Base-by-base conservation (phyloP, 2,329 filamentous ascomycete species). In the Colletotrichum lupini region DNA sequence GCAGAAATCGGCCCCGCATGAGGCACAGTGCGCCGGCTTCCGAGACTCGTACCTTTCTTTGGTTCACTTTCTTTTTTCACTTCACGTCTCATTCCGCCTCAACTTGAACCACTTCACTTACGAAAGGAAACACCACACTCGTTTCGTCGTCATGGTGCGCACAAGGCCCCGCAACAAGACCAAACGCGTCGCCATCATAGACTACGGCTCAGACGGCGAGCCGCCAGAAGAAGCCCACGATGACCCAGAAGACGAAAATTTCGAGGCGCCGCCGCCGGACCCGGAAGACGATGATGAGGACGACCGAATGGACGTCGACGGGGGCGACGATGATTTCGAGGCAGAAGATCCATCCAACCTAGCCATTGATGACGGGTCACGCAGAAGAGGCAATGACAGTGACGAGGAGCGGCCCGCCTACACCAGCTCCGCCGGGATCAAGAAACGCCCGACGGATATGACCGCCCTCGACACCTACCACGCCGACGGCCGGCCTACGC, bases 251-350 rank as follows among this genome's bases (percentile, higher is more conserved):
- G 77, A 67, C 2, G 79, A 76, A 30, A 75, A 59, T 57, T 72
- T 69, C 16, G 75, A 74, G 26, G 75, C 75, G 64, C 71, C 67
- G 37, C 72, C 70, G 16, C 74, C 70, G 2, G 77, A 73, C 46
- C 76, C 75, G 7, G 75, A 76, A 4, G 80, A 80, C n/a, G 79
- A 79, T 32, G 79, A 79, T 53, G 78, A 35, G 32, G 32, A 78
- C 26, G 77, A 77, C 24, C 77, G 75, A 35, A 78, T 81, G 26
- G 78, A 75, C 19, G 77, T 78, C 16, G 77, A 76, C 19, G 77
- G 79, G 11, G 81, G 82, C 37, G 80, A 82, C 57, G 76, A 81
- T 32, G 78, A 79, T n/a, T 74, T 77, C 9, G 79, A 76, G n/a
- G 75, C 77, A 5, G 76, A 78, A 26, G 80, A 80, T 67, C 82